Conservation (phyloP, 768 basidiomycete species). For the Suillus hirtellus region DNA sequence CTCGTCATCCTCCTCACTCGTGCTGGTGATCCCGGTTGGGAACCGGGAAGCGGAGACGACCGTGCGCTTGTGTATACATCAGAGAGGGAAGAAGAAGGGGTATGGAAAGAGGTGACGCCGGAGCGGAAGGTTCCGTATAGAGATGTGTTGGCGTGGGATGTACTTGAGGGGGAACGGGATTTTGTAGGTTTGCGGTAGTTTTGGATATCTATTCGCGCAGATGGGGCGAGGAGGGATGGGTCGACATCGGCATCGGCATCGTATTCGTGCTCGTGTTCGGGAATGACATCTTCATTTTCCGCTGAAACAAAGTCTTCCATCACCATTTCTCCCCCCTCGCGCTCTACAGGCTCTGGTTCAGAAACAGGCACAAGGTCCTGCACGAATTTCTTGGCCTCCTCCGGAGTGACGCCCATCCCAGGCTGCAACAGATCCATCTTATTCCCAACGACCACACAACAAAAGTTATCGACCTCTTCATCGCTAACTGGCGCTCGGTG, state of each 20-base stretch:
- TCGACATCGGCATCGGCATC: conserved; percentile 10
- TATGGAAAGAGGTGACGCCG: conserved; percentile 67
- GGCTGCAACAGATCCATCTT: conserved; percentile 61
- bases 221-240: conserved; percentile 13
- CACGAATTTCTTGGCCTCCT: conserved; percentile 54
- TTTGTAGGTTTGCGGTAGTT: conserved; percentile 37
- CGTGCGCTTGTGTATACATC: conserved; percentile 62
- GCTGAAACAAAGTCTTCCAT: conserved; percentile 19
- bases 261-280: conserved; percentile 20
- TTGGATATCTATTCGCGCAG: conserved; percentile 23
- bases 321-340: conserved; percentile 15
- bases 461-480: conserved; percentile 61
- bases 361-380: conserved; percentile 53
- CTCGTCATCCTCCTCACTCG: conserved; percentile 23
- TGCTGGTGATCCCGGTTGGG: conserved; percentile 29
- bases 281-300: conserved; percentile 12
- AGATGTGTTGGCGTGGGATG: conserved; percentile 46
- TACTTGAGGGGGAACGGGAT: conserved; percentile 48
- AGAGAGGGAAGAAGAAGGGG: conserved; percentile 76
- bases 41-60: conserved; percentile 52
- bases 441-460: conserved; percentile 75
- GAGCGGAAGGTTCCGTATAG: conserved; percentile 46
- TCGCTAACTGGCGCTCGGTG: conserved; percentile 65
- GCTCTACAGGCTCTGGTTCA: conserved; percentile 15
- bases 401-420: conserved; percentile 33